A percentile compares a stretch with the other conserved stretches of the same genome.
Evolutionary conservation across 1,284 basidiomycete genomes (phyloP).

Genomic region (Trichosporon ovoides): DNA sequence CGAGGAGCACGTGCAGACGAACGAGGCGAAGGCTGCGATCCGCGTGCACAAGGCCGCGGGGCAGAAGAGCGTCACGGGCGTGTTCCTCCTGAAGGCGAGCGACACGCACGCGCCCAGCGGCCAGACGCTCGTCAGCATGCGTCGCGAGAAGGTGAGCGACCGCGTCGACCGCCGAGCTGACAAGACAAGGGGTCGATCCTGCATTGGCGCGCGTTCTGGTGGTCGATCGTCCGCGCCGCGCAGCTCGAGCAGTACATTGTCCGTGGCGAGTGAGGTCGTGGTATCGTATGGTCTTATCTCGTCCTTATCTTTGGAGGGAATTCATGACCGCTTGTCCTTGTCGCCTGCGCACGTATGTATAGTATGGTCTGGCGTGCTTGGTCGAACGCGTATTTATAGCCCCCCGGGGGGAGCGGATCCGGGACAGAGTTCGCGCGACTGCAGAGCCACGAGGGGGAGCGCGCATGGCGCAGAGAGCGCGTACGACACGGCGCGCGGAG

Average conservation of each 20-base stretch:
- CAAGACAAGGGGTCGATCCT: conserved; percentile 38
- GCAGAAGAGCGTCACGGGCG: conserved; percentile 33
- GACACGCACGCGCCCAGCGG: conserved; percentile 34
- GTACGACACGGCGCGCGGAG: no score
- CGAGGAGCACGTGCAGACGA: conserved; percentile 24
- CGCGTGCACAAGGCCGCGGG: conserved; percentile 38
- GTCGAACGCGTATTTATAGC: no score
- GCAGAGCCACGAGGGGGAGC: no score
- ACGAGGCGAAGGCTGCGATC: conserved; percentile 16
- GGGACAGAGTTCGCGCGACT: no score
- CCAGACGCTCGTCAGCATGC: conserved; percentile 38
- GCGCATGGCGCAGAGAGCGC: no score
- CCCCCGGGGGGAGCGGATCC: no score
- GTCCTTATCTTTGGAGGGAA: no score
- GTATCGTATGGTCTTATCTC: no score
- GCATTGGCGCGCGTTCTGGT: conserved; percentile 48
- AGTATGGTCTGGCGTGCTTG: no score
- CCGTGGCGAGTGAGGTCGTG: conserved; percentile 25
- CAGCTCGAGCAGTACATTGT: conserved; percentile 38
- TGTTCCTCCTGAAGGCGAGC: conserved; percentile 27
- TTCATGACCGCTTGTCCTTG: no score
- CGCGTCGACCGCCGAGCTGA: not conserved
- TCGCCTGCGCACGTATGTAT: no score
- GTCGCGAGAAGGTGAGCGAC: conserved; percentile 33
- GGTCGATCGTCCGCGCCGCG: conserved; percentile 35